Conservation (phyloP, 441 rosid genomes). For the Erodium texanum region DNA sequence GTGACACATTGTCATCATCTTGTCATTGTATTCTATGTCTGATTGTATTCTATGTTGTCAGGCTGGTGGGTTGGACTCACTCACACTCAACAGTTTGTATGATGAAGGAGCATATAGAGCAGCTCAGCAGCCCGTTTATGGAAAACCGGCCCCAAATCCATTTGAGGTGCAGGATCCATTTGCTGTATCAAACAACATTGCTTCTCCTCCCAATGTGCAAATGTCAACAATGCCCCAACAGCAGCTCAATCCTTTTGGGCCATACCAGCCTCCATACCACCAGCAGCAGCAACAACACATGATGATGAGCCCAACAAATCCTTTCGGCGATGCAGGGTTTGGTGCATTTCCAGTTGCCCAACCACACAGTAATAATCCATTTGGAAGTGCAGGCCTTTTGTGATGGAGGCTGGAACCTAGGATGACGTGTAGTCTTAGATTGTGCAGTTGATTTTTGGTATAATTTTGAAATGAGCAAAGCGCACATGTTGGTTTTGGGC, state of each 20-base stretch:
- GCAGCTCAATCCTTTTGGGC: constrained; percentile 60
- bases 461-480: not conserved
- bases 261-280: constrained; percentile 45
- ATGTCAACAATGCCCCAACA: constrained; percentile 41
- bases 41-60: constrained; percentile 18
- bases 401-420: constrained; percentile 18
- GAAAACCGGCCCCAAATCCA: constrained; percentile 76
- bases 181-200: constrained; percentile 35
- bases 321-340: constrained; percentile 67
- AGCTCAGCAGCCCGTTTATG: constrained; percentile 66
- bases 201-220: constrained; percentile 42
- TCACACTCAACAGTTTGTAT: constrained; percentile 69
- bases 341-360: constrained; percentile 36
- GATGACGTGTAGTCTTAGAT: not conserved
- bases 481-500: not conserved
- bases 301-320: constrained; percentile 39
- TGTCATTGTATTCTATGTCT: not conserved
- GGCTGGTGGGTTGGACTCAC: constrained; percentile 94
- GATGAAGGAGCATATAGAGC: constrained; percentile 79
- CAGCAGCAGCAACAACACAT: constrained; percentile 43
- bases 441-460: not conserved
- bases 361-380: constrained; percentile 57
- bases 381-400: constrained; percentile 67
- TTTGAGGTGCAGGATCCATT: constrained; percentile 77
- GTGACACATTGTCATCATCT: not conserved